Evolutionary conservation across 495 filamentous ascomycete genomes (phyloP).

Genomic region (Podospora fimiseda): DNA sequence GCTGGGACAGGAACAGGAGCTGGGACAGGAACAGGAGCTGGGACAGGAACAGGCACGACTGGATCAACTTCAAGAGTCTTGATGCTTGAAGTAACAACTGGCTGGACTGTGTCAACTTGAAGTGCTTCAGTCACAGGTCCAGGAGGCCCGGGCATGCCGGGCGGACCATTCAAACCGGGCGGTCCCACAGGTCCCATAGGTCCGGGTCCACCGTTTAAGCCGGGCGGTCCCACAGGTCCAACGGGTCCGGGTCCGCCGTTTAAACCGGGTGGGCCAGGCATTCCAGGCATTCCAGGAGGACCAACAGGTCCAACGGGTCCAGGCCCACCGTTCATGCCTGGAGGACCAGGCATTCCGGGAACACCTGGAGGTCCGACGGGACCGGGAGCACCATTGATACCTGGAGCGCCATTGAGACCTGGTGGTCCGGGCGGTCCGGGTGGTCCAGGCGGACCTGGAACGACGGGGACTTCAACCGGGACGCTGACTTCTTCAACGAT

Average conservation of each 20-base stretch:
- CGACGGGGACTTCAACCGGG: too few relatives aligned
- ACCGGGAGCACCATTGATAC: neutral
- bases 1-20: too few relatives aligned
- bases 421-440: too few relatives aligned
- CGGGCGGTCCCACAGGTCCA: neutral
- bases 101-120: too few relatives aligned
- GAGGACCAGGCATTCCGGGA: neutral
- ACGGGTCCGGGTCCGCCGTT: neutral
- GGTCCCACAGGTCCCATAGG: neutral
- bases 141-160: neutral
- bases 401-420: too few relatives aligned
- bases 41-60: too few relatives aligned
- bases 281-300: neutral
- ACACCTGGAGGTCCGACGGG: neutral
- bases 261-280: neutral
- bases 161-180: neutral
- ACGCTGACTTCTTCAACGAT: too few relatives aligned
- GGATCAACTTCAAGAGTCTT: too few relatives aligned
- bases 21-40: too few relatives aligned
- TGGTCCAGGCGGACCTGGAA: neutral
- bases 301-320: neutral
- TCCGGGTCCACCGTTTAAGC: neutral
- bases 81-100: too few relatives aligned
- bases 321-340: neutral
- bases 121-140: too few relatives aligned